A percentile compares a stretch with the other conserved stretches of the same genome.
Evolutionary conservation across 108 stramenopile species (phyloP).

Genomic region (Cyclotella sp.): DNA sequence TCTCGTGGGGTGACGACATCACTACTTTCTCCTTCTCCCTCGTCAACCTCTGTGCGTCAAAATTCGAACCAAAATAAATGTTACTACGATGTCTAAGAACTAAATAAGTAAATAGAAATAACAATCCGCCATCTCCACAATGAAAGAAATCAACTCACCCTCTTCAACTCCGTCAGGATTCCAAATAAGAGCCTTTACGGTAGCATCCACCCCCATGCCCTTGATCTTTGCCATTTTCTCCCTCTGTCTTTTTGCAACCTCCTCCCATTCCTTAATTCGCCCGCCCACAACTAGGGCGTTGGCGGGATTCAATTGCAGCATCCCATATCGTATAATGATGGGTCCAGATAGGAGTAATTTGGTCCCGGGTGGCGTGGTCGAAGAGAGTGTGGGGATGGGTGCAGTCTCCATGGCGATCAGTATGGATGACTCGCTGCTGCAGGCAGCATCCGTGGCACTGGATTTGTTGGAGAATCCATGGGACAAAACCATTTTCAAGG

Average conservation of each 20-base stretch:
- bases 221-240: slow-evolving; percentile 55
- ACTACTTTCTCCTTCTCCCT: slow-evolving; percentile 54
- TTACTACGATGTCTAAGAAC: background rate
- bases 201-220: slow-evolving; percentile 83
- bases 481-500: slow-evolving; percentile 56
- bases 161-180: slow-evolving; percentile 52
- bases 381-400: slow-evolving; percentile 55
- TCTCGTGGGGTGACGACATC: slow-evolving; percentile 34
- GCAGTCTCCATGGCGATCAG: slow-evolving; percentile 60
- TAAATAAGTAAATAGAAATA: background rate
- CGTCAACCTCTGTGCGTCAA: slow-evolving; percentile 30
- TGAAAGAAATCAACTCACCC: slow-evolving; percentile 12
- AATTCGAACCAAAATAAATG: no score
- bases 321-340: slow-evolving; percentile 55
- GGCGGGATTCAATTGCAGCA: slow-evolving; percentile 60
- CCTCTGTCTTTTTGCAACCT: slow-evolving; percentile 52
- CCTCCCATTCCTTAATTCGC: slow-evolving; percentile 53
- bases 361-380: slow-evolving; percentile 51
- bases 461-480: slow-evolving; percentile 54
- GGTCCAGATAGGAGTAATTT: slow-evolving; percentile 71
- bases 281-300: slow-evolving; percentile 74
- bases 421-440: background rate
- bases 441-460: background rate
- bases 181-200: slow-evolving; percentile 77
- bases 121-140: slow-evolving; percentile 4